A percentile compares a stretch with the other conserved stretches of the same genome.
These are phyloP conservation scores for Pseudogymnoascus sp. DNA, from an alignment of 2,329 filamentous ascomycete species.

Conservation along the genomic window DNA sequence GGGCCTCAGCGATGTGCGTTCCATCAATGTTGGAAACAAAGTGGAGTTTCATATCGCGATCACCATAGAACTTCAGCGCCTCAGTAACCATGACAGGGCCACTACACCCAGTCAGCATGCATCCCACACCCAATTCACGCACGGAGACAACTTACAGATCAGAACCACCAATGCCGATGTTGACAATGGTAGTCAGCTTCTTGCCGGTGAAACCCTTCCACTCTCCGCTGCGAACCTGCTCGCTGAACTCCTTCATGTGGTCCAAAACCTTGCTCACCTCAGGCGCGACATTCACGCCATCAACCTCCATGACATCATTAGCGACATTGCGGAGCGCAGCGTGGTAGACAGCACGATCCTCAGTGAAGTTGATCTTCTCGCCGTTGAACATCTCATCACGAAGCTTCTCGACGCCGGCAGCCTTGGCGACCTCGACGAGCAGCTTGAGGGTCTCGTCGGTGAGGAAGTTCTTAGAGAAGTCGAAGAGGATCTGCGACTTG, in stretches of 20 bases:
- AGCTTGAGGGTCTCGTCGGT: constrained; percentile 86
- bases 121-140: too few species aligned
- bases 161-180: constrained; percentile 95
- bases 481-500: constrained; percentile 83
- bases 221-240: constrained; percentile 86
- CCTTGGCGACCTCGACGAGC: constrained; percentile 82
- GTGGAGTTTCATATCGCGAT: constrained; percentile 80
- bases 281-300: constrained; percentile 89
- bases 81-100: constrained; percentile 99
- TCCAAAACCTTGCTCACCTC: constrained; percentile 85
- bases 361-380: constrained; percentile 99
- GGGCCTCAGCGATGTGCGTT: constrained; percentile 92
- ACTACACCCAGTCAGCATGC: constrained; percentile 39
- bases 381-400: constrained; percentile 96
- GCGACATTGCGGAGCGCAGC: constrained; percentile 84
- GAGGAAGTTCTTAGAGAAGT: constrained; percentile 98
- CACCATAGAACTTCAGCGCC: constrained; percentile 90
- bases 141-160: constrained; percentile 67
- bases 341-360: constrained; percentile 93
- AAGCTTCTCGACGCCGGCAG: constrained; percentile 86
- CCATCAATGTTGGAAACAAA: constrained; percentile 99
- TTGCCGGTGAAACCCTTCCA: constrained; percentile 98
- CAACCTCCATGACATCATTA: constrained; percentile 75
- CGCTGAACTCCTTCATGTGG: constrained; percentile 98
- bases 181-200: constrained; percentile 93